Conservation (phyloP, 306 rosid genomes). For the Prunus campanulata region DNA sequence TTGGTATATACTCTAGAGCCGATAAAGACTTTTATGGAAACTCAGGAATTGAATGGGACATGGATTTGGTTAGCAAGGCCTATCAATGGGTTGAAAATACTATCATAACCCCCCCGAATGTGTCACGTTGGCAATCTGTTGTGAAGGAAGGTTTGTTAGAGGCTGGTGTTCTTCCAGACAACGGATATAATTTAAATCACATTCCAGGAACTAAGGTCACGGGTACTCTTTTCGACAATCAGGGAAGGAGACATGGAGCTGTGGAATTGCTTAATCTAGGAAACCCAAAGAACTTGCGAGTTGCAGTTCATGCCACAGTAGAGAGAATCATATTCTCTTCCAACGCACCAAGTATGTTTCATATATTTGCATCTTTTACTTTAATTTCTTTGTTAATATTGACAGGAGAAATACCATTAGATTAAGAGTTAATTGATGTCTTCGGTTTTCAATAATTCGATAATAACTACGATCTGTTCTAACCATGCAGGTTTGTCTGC, state of each 20-base stretch:
- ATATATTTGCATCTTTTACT: neutral
- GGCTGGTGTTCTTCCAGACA: slow-evolving; percentile 11
- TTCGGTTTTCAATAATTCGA: too few relatives aligned
- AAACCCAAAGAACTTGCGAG: slow-evolving; percentile 12
- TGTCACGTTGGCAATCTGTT: neutral
- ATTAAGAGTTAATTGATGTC: too few relatives aligned
- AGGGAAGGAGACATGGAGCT: slow-evolving; percentile 28
- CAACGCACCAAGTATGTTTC: neutral
- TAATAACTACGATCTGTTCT: too few relatives aligned
- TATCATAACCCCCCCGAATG: neutral
- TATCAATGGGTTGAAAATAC: slow-evolving; percentile 30
- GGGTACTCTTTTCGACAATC: slow-evolving; percentile 12
- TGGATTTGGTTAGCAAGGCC: slow-evolving; percentile 14
- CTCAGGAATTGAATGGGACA: slow-evolving; percentile 25
- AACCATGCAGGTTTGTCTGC: too few relatives aligned
- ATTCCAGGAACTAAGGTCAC: slow-evolving; percentile 12
- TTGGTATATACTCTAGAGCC: slow-evolving; percentile 19
- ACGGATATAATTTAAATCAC: slow-evolving; percentile 18
- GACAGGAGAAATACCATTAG: too few relatives aligned
- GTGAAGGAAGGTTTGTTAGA: slow-evolving; percentile 15
- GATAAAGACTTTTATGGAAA: slow-evolving; percentile 3
- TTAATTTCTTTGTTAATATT: too few relatives aligned
- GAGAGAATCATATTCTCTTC: slow-evolving; percentile 28
- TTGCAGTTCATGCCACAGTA: slow-evolving; percentile 23
- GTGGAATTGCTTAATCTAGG: slow-evolving; percentile 28